Percentiles rank a stretch among this genome's conserved stretches.
These are phyloP conservation scores for Phyllosticta citriasiana DNA, from an alignment of 2,329 filamentous ascomycete genomes.

Conservation along the genomic window DNA sequence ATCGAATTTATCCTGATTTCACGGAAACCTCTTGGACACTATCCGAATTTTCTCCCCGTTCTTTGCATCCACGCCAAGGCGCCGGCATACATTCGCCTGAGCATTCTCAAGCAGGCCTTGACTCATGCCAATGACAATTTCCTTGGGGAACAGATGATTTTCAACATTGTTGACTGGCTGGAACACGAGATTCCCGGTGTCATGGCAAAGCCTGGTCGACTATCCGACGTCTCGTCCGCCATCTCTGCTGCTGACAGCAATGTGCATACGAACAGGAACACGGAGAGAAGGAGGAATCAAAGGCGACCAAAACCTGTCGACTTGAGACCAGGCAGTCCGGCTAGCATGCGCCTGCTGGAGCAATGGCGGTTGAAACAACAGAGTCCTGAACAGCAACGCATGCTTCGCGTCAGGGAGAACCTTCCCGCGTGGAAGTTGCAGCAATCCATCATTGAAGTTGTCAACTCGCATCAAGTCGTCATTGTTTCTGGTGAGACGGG, in stretches of 20 bases:
- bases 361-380: constrained; percentile 62
- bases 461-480: constrained; percentile 72
- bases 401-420: constrained; percentile 61
- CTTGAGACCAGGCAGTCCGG: constrained; percentile 49
- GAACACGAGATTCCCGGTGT: constrained; percentile 76
- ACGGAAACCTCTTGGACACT: constrained; percentile 56
- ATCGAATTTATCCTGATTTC: constrained; percentile 52
- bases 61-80: constrained; percentile 59
- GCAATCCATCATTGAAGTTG: constrained; percentile 64
- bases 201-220: constrained; percentile 70
- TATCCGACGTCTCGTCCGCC: constrained; percentile 75
- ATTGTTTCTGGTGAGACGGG: constrained; percentile 97
- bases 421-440: constrained; percentile 83
- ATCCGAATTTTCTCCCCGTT: constrained; percentile 60
- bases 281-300: constrained; percentile 18
- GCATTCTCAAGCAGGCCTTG: constrained; percentile 69
- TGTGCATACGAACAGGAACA: constrained; percentile 18
- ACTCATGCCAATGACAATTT: constrained; percentile 60
- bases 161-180: constrained; percentile 82
- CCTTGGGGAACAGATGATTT: constrained; percentile 81
- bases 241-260: constrained; percentile 48
- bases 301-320: constrained; percentile 49
- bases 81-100: constrained; percentile 88
- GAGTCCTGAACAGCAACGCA: constrained; percentile 57
- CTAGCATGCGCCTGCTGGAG: constrained; percentile 48